Evolutionary conservation across 768 basidiomycete species (phyloP).

Genomic region (Agrocybe pediades): DNA sequence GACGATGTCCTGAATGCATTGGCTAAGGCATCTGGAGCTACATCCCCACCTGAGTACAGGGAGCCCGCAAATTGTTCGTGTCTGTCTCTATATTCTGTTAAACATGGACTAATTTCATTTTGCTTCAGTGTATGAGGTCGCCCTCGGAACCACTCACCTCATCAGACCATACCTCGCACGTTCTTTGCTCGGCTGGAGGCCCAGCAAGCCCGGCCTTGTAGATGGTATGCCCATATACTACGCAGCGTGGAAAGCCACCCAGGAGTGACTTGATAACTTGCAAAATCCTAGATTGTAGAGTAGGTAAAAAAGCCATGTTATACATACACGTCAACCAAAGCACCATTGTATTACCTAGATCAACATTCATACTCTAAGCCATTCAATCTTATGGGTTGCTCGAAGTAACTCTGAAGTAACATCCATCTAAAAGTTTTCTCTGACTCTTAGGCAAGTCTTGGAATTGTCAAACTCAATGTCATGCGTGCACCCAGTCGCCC

Average conservation of each 20-base stretch:
- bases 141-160: slow-evolving; percentile 1
- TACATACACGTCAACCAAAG: neutral
- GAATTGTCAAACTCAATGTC: too few species aligned
- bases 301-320: neutral
- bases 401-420: too few species aligned
- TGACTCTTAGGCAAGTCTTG: too few species aligned
- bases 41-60: neutral
- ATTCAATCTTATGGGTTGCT: too few species aligned
- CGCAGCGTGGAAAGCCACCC: neutral
- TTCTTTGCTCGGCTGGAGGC: slow-evolving; percentile 1
- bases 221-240: neutral
- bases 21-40: neutral
- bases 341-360: neutral
- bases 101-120: neutral
- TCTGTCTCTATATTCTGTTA: neutral
- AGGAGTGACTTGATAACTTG: neutral
- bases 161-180: slow-evolving; percentile 6
- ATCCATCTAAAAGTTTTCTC: too few species aligned
- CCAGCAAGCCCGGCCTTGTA: slow-evolving; percentile 1
- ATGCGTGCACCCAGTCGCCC: too few species aligned
- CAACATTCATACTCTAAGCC: too few species aligned
- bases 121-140: slow-evolving; percentile 1
- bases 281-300: neutral
- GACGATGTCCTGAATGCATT: slow-evolving; percentile 1
- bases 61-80: neutral